Base-by-base conservation (phyloP, 371 early-diverging fungal species). In the Coemansia sp. region DNA sequence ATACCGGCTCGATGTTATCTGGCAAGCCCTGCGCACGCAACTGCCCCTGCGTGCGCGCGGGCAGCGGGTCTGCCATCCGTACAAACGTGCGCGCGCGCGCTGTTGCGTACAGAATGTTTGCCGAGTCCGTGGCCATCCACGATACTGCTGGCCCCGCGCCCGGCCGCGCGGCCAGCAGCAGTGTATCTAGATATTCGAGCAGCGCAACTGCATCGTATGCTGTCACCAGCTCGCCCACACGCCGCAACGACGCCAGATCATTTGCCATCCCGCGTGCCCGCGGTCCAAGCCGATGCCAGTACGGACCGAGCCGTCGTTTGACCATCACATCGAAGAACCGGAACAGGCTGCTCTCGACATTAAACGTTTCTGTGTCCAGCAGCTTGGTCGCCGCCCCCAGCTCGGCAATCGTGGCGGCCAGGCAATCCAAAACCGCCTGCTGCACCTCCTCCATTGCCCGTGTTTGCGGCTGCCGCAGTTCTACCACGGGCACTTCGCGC, bases 171-270 rank as follows among this genome's bases (percentile, higher is more conserved):
- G 85, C 78, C 16, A 88, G 82, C 37, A 94, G 68, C 16, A 96
- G 81, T 0, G 92, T 87, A 56, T 97, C 95, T 16, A 97, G 77
- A 58, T 89, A 92, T 34, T 84, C 84, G 62, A 92, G 83, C 70
- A 95, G 93, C 9, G 93, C 86, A 3, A 97, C 93, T 46, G 91
- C 86, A 78, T 97, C 98, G 69, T 94, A 95, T 0, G 81, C 75
- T 1, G 89, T 84, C 42, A 97, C 74, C 58, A 90, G 92, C 4
- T 77, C 72, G 12, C 94, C 72, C 34, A 97, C 67, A 12, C 81
- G 82, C 1, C 95, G 83, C 46, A 96, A 75, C 0, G 83, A 82
- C 16, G 81, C 81, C 31, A 97, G 52, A 67, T 97, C 97, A 0
- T 69, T 69, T 4, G 92, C 88, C 11, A 94, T 77, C 33, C 90